Evolutionary conservation across 257 asterid species (phyloP).

Genomic region (Solanum ossicruentum): DNA sequence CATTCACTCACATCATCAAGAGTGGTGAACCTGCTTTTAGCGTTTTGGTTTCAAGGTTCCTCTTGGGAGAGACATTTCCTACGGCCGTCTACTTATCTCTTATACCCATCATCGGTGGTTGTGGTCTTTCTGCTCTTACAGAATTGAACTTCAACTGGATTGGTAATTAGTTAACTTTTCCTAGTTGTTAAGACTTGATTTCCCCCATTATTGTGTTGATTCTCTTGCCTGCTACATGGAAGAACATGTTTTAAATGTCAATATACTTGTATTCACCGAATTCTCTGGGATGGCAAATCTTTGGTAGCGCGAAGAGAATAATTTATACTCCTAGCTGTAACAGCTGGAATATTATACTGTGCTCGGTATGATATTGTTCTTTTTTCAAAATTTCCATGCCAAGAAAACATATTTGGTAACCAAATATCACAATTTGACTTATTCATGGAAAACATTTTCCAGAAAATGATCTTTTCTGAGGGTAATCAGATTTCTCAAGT

Average conservation of each 20-base stretch:
- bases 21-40: constrained; percentile 97
- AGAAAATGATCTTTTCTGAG: neutral
- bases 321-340: neutral
- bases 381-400: neutral
- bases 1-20: constrained; percentile 93
- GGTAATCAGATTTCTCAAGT: neutral
- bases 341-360: neutral
- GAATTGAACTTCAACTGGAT: constrained; percentile 92
- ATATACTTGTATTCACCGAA: neutral
- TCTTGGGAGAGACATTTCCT: constrained; percentile 81
- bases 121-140: constrained; percentile 78
- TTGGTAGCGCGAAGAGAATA: neutral
- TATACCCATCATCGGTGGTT: constrained; percentile 84
- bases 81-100: constrained; percentile 66
- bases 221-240: neutral
- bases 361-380: neutral
- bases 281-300: neutral
- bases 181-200: neutral
- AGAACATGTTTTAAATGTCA: neutral
- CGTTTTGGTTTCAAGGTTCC: constrained; percentile 73
- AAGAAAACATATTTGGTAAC: neutral
- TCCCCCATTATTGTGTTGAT: neutral
- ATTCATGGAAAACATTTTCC: neutral
- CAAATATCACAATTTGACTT: neutral
- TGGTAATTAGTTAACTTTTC: constrained; percentile 32